These are phyloP conservation scores for Volvariella surrecta DNA, from an alignment of 1,284 basidiomycete genomes.

Conservation along the genomic window DNA sequence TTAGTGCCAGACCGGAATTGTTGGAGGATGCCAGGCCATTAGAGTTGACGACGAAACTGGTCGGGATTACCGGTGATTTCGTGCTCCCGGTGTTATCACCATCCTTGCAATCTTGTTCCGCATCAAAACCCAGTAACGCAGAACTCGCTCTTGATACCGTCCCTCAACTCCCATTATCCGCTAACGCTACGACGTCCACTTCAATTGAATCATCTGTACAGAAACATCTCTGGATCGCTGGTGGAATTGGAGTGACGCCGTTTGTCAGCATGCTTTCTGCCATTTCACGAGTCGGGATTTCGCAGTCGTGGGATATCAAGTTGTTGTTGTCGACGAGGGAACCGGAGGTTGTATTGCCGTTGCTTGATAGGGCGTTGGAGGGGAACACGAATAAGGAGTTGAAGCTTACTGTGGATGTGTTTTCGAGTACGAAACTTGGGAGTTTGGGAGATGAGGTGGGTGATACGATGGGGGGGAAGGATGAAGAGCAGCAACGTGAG, in stretches of 20 bases:
- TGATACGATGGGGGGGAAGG: not conserved
- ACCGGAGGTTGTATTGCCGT: constrained; percentile 33
- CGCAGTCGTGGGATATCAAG: constrained; percentile 25
- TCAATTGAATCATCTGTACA: constrained; percentile 3
- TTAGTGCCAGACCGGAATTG: constrained; percentile 26
- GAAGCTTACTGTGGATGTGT: constrained; percentile 18
- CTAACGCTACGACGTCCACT: not conserved
- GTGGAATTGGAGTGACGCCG: constrained; percentile 52
- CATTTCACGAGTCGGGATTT: constrained; percentile 11
- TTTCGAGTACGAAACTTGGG: constrained; percentile 8
- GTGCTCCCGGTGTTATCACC: constrained; percentile 17
- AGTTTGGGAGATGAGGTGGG: no score
- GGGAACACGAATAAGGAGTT: constrained; percentile 8
- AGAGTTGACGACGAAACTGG: constrained; percentile 25
- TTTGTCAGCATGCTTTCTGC: constrained; percentile 42
- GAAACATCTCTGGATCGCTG: constrained; percentile 41
- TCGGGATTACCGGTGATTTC: constrained; percentile 33
- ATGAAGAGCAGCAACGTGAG: not conserved
- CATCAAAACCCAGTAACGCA: constrained; percentile 9
- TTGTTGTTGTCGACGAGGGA: constrained; percentile 42
- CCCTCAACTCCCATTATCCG: not conserved
- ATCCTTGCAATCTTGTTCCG: not conserved
- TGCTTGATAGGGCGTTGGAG: constrained; percentile 20
- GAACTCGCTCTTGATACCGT: constrained; percentile 2
- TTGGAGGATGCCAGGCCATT: constrained; percentile 28